Conservation (phyloP, 2,329 filamentous ascomycete species). For the Cercospora zeina region DNA sequence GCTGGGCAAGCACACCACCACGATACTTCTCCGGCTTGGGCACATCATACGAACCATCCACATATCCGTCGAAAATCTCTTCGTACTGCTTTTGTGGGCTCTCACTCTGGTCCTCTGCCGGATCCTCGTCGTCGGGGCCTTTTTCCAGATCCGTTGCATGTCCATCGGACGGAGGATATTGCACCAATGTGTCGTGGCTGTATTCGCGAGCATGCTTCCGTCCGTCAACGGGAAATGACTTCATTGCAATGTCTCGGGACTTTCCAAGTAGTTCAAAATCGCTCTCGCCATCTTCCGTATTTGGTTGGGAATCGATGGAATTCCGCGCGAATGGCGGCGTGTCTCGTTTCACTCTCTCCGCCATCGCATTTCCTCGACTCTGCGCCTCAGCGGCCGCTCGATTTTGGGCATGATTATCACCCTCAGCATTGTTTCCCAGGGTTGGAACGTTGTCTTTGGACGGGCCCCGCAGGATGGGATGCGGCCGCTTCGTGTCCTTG, state of each 20-base stretch:
- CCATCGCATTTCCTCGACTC: conserved; percentile 18
- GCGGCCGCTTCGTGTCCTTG: conserved; percentile 12
- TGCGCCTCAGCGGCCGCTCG: conserved; percentile 17
- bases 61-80: conserved; percentile 19
- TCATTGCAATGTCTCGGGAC: conserved; percentile 15
- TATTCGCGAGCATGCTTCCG: neutral
- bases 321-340: conserved; percentile 13
- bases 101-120: neutral
- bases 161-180: neutral
- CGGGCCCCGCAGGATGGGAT: conserved; percentile 12
- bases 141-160: neutral
- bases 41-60: conserved; percentile 54
- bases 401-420: neutral
- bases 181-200: conserved; percentile 7
- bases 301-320: conserved; percentile 19
- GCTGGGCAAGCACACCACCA: conserved; percentile 69
- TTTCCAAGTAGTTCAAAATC: conserved; percentile 18
- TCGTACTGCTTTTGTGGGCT: conserved; percentile 16
- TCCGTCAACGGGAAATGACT: neutral
- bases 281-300: conserved; percentile 14
- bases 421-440: neutral
- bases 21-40: conserved; percentile 67
- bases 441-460: conserved; percentile 14
- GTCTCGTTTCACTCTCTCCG: conserved; percentile 16
- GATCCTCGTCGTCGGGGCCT: neutral